Evolutionary conservation across 331 rosid species (phyloP), one percentile per base, ranked within the genome.

Genomic region (Arachis monticola): DNA sequence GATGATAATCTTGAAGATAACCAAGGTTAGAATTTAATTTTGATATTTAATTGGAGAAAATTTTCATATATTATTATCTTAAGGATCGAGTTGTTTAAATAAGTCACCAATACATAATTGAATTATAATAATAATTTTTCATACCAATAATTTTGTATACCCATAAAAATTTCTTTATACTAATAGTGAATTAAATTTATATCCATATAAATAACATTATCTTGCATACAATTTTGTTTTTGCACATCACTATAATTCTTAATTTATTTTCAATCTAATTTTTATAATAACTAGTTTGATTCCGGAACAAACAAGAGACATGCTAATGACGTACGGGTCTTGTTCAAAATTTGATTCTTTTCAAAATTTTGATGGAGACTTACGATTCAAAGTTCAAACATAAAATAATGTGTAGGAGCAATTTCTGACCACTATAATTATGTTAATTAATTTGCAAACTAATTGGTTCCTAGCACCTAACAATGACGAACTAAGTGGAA

Each of bases 391-490:
- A 13, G 22, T 17, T 17, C 22, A 17, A 17, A 17, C 44, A 58
- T 47, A 27, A 57, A 76, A 66, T 57, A 45, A 44, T 56, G 60
- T n/a, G 27, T 5, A 44, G 5, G 46, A 64, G 48, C 11, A 40
- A 5, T 12, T 75, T 52, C 14, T n/a, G 50, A 27, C 64, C 10
- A 9, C 44, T 57, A 32, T 56, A 69, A 64, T 58, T 66, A 52
- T 46, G 77, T 22, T 75, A 59, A 31, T 40, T 17, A 17, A 17
- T 17, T 76, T 75, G 65, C 73, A 67, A 51, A 79, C 65, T 61
- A 9, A 22, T 31, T 42, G 60, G 64, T 9, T 2, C 38, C 70
- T 1, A 67, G 38, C 87, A 72, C 51, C 45, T 70, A 17, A 50
- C 44, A 72, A 67, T 55, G 77, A 79, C 14, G 82, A 55, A 58